These are phyloP conservation scores for Metschnikowia hibisci DNA, from an alignment of 805 yeast genomes.

Conservation along the genomic window DNA sequence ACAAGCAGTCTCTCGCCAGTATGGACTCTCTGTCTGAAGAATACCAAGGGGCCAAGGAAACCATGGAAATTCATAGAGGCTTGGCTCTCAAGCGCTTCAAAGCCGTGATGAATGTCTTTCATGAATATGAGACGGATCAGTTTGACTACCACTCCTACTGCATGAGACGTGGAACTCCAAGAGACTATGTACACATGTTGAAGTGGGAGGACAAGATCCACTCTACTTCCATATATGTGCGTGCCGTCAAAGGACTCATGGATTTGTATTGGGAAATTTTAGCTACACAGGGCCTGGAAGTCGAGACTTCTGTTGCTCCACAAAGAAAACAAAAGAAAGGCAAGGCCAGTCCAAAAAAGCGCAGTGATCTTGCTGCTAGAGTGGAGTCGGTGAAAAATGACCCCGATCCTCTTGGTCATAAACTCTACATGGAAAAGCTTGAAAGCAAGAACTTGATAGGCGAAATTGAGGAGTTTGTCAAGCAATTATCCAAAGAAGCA, in stretches of 20 bases:
- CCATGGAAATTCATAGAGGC: conserved; percentile 51
- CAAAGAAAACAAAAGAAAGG: conserved; percentile 57
- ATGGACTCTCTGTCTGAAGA: conserved; percentile 22
- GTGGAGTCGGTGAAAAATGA: conserved; percentile 47
- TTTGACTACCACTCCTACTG: conserved; percentile 93
- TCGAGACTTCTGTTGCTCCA: conserved; percentile 15
- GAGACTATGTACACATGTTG: conserved; percentile 73
- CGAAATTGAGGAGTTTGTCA: conserved; percentile 38
- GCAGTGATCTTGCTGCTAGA: conserved; percentile 48
- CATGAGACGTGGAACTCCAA: conserved; percentile 84
- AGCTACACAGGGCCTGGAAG: conserved; percentile 21
- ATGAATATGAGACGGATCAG: conserved; percentile 77
- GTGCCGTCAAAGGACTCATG: conserved; percentile 65
- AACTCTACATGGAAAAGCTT: conserved; percentile 27
- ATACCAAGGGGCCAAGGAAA: conserved; percentile 21
- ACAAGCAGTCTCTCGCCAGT: conserved; percentile 18
- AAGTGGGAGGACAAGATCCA: conserved; percentile 79
- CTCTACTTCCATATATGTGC: conserved; percentile 64
- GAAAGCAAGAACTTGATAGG: conserved; percentile 36
- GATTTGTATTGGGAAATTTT: conserved; percentile 47
- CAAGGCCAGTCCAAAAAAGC: conserved; percentile 48
- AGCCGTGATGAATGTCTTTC: conserved; percentile 63
- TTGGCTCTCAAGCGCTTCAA: conserved; percentile 75
- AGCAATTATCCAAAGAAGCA: conserved; percentile 42
- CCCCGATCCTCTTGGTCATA: conserved; percentile 57